These are phyloP conservation scores for Mrakia hoshinonis DNA, from an alignment of 768 basidiomycete species.

Conservation along the genomic window DNA sequence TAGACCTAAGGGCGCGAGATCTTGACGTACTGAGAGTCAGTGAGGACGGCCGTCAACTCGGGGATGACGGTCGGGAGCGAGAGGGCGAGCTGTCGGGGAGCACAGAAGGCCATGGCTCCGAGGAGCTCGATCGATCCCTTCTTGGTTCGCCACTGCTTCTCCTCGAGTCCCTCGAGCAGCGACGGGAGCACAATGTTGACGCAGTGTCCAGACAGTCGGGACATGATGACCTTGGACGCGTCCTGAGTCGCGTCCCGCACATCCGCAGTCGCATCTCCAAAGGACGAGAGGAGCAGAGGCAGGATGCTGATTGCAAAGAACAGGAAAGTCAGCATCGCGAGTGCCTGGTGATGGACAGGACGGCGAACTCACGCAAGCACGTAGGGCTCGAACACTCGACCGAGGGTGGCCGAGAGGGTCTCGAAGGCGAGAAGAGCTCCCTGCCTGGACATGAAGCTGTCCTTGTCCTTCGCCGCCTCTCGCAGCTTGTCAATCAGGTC, in stretches of 20 bases:
- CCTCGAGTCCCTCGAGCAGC: constrained; percentile 79
- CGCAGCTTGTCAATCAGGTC: constrained; percentile 64
- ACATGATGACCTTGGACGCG: constrained; percentile 88
- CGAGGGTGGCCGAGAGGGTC: constrained; percentile 74
- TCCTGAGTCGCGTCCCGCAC: constrained; percentile 92
- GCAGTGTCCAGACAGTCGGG: constrained; percentile 63
- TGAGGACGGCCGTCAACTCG: constrained; percentile 83
- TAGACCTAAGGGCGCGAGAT: neutral
- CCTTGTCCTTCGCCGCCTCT: constrained; percentile 77
- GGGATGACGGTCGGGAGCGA: constrained; percentile 96
- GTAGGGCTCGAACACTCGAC: constrained; percentile 61
- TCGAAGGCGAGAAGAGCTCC: constrained; percentile 94
- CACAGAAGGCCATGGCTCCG: constrained; percentile 98
- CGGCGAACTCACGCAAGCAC: constrained; percentile 12
- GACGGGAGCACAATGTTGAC: constrained; percentile 91
- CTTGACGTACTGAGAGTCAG: constrained; percentile 64
- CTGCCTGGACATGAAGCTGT: constrained; percentile 73
- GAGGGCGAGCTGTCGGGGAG: constrained; percentile 84
- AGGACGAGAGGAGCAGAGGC: constrained; percentile 69
- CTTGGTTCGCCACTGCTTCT: constrained; percentile 98
- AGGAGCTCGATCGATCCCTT: constrained; percentile 88
- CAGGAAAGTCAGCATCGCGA: neutral
- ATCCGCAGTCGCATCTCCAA: constrained; percentile 76
- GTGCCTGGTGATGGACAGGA: too few relatives aligned
- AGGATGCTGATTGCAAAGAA: constrained; percentile 56